Conservation (phyloP, 164 flowering plant species). For the Tetracentron sinense region DNA sequence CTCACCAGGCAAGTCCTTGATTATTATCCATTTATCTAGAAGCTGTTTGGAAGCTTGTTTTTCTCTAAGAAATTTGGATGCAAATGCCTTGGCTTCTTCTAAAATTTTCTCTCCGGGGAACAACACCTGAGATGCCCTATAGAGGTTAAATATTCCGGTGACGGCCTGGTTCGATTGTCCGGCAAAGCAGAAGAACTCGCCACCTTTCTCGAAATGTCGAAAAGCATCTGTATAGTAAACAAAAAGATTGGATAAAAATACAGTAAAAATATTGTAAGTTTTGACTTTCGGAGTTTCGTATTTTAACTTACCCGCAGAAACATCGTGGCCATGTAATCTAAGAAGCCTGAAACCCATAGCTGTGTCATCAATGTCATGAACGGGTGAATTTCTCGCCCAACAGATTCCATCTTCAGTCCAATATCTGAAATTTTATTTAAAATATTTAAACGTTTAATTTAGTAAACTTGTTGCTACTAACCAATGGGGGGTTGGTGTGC, state of each 20-base stretch:
- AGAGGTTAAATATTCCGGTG: constrained; percentile 76
- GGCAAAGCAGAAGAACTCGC: constrained; percentile 68
- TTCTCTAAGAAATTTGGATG: constrained; percentile 47
- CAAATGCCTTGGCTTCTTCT: constrained; percentile 52
- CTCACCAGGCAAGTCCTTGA: constrained; percentile 85
- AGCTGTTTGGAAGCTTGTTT: constrained; percentile 57
- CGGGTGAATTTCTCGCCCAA: constrained; percentile 75
- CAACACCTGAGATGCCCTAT: constrained; percentile 63
- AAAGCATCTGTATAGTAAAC: constrained; percentile 56
- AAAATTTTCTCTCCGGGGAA: constrained; percentile 73
- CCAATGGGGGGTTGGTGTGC: no score
- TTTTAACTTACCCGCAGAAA: constrained; percentile 68
- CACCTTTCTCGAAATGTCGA: constrained; percentile 55
- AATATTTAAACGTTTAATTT: no score
- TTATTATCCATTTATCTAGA: constrained; percentile 86
- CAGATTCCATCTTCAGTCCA: constrained; percentile 80
- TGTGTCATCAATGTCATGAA: constrained; percentile 83
- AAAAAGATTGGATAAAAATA: not conserved
- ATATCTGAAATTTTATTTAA: constrained; percentile 29
- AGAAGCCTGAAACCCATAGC: constrained; percentile 88
- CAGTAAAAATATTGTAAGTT: not conserved
- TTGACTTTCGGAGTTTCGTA: no score
- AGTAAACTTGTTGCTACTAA: no score
- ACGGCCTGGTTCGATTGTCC: constrained; percentile 83
- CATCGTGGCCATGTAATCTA: constrained; percentile 67